Conservation (phyloP, 2,329 filamentous ascomycete genomes). For the Phialophora expanda region DNA sequence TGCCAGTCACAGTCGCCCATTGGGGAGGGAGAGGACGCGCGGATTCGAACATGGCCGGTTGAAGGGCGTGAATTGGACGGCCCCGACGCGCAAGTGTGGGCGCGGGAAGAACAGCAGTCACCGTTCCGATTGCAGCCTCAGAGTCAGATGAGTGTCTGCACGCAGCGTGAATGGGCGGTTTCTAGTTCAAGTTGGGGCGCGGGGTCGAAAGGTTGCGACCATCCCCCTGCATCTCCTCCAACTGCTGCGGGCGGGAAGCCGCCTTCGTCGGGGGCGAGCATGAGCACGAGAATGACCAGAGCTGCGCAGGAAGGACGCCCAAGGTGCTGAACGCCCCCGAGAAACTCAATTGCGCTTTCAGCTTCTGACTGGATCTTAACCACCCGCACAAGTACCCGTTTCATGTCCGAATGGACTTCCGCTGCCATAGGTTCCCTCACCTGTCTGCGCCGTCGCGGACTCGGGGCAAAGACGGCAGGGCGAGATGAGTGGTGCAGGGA, state of each 20-base stretch:
- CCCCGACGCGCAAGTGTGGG: not conserved
- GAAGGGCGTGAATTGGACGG: conserved; percentile 3
- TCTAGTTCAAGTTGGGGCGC: conserved; percentile 2
- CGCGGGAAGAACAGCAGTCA: not conserved
- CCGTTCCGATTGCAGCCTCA: conserved; percentile 13
- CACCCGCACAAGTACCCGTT: not conserved
- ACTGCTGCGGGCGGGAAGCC: conserved; percentile 7
- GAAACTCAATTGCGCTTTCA: not conserved
- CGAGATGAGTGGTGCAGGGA: conserved; percentile 2
- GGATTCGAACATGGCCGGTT: conserved; percentile 3
- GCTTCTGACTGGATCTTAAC: not conserved
- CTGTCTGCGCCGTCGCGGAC: not conserved
- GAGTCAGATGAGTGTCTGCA: not conserved
- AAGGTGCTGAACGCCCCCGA: not conserved
- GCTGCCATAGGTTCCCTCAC: not conserved
- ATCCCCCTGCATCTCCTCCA: conserved; percentile 4
- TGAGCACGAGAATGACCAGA: not conserved
- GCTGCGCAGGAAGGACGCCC: not conserved
- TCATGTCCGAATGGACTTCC: not conserved
- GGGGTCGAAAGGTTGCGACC: not conserved
- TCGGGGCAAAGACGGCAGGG: not conserved
- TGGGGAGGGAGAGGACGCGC: conserved; percentile 6
- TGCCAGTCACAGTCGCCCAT: conserved; percentile 1
- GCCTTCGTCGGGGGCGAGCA: conserved; percentile 4
- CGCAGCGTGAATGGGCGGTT: not conserved